These are phyloP conservation scores for Aspergillus saccharolyticus DNA, from an alignment of 495 filamentous ascomycete species.

Conservation along the genomic window DNA sequence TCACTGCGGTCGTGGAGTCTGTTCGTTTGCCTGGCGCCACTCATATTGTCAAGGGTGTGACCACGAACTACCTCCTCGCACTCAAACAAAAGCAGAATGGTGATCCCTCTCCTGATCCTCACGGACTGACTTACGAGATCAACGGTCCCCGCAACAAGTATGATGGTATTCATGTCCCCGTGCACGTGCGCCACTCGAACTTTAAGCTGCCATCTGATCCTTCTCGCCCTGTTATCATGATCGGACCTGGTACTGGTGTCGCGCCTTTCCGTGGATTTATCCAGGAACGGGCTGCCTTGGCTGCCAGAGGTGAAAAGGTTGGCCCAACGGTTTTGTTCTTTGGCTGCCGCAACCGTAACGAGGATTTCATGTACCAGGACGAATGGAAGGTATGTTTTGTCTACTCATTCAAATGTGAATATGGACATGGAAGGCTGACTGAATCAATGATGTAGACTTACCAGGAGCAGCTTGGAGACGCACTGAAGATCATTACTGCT, in stretches of 20 bases:
- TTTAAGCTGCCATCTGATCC: conserved; percentile 98
- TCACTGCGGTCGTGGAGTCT: conserved; percentile 93
- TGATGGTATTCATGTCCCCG: conserved; percentile 90
- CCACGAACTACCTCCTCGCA: conserved; percentile 94
- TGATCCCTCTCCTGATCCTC: conserved; percentile 76
- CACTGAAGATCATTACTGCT: conserved; percentile 81
- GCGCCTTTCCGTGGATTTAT: conserved; percentile 95
- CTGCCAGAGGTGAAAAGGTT: conserved; percentile 73
- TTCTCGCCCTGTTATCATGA: conserved; percentile 87
- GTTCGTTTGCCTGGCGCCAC: conserved; percentile 68
- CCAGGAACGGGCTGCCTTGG: conserved; percentile 83
- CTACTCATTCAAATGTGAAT: not conserved
- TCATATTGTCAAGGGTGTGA: conserved; percentile 86
- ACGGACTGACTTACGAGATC: conserved; percentile 85
- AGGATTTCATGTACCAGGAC: conserved; percentile 89
- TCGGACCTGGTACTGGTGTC: conserved; percentile 95
- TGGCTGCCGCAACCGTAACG: conserved; percentile 74
- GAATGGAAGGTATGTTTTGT: conserved; percentile 80
- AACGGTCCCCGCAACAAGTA: conserved; percentile 93
- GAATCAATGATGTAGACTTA: conserved; percentile 56
- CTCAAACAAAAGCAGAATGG: conserved; percentile 97
- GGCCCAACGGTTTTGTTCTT: conserved; percentile 92
- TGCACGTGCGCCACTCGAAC: conserved; percentile 96
- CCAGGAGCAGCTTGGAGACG: conserved; percentile 74
- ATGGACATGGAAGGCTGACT: not conserved